Conservation (phyloP, 345 rosid genomes). For the Brassica juncea region DNA sequence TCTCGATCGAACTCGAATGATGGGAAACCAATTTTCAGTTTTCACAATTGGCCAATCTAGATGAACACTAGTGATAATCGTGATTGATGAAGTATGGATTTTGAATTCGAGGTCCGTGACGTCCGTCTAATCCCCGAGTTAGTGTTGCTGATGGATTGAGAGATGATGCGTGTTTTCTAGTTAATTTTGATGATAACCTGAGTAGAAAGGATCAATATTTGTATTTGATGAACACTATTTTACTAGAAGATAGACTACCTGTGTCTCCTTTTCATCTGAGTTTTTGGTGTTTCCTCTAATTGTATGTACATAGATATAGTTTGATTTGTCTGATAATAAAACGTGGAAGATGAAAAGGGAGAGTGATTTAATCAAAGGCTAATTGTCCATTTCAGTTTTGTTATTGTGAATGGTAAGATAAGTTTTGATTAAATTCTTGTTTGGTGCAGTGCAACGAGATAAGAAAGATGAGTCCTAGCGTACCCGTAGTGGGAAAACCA, state of each 20-base stretch:
- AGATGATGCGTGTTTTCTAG: not conserved
- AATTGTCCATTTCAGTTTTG: not conserved
- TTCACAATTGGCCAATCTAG: not conserved
- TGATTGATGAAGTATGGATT: not conserved
- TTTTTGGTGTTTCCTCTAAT: not conserved
- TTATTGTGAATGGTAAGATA: not conserved
- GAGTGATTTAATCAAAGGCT: not conserved
- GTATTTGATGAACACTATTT: not conserved
- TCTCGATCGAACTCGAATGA: not conserved
- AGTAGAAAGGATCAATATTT: not conserved
- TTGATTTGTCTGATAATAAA: not conserved
- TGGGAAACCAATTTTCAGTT: not conserved
- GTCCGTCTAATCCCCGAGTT: not conserved
- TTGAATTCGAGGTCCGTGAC: not conserved
- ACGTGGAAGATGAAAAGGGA: not conserved
- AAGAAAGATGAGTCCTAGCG: slow-evolving; percentile 61
- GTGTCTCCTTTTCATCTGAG: slow-evolving; percentile 5
- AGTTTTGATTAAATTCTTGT: not conserved
- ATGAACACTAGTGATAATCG: not conserved
- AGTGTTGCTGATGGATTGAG: not conserved
- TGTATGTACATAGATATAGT: not conserved
- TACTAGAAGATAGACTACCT: not conserved
- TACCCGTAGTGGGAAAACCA: slow-evolving; percentile 71
- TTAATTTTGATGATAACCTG: not conserved
- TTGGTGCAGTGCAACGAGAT: slow-evolving; percentile 75